phyloP scores from a whole-genome alignment of 306 rosid genomes.

The Nissolia schottii region DNA sequence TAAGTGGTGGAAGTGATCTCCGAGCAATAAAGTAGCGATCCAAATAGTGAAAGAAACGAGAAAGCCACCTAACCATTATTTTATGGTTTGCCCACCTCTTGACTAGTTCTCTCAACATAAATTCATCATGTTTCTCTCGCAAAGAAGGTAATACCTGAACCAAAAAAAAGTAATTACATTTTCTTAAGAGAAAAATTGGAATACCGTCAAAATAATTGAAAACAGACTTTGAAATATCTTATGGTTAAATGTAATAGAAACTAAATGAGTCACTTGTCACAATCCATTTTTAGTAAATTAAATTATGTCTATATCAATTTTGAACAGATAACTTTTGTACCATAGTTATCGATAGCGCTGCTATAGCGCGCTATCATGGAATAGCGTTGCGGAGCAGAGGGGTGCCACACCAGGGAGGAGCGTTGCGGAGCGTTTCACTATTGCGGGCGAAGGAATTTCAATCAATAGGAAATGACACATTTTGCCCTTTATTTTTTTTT shows the following conservation, averaged over 20 bases:
- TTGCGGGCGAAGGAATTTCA: no score
- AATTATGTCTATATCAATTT: background rate
- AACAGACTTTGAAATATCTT: background rate
- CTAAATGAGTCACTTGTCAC: background rate
- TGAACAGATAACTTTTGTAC: background rate
- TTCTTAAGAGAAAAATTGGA: background rate
- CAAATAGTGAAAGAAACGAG: slow-evolving; percentile 63
- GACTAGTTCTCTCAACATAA: slow-evolving; percentile 75
- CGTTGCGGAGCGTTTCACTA: no score
- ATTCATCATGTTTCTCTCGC: slow-evolving; percentile 76
- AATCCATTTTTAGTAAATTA: background rate
- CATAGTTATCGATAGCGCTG: no score
- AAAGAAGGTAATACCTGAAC: slow-evolving; percentile 73
- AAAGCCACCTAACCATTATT: slow-evolving; percentile 69
- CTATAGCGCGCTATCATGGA: no score
- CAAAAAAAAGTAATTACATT: background rate
- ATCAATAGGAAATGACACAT: no score
- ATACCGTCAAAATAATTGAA: background rate
- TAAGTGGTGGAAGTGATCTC: slow-evolving; percentile 65
- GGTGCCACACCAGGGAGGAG: no score
- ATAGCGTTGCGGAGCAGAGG: no score
- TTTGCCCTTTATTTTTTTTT: no score
- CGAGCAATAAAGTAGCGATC: slow-evolving; percentile 72
- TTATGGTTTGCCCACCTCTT: slow-evolving; percentile 77
- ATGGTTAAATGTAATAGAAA: background rate